These are phyloP conservation scores for Starmera amethionina DNA, from an alignment of 805 yeast species.

Conservation along the genomic window DNA sequence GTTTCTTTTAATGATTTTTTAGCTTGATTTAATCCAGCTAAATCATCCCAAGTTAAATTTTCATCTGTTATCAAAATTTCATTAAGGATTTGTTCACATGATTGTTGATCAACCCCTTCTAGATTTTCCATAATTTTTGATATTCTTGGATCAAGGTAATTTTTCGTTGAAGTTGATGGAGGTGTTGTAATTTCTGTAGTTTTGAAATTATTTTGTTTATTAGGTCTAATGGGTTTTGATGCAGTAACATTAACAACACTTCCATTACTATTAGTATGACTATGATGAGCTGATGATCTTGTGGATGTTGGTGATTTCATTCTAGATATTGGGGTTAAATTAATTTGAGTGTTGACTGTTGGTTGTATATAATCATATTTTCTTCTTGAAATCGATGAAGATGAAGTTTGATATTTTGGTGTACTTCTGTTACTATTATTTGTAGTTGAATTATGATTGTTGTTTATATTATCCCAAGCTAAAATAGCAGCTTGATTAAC, in stretches of 20 bases:
- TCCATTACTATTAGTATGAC: too few relatives aligned
- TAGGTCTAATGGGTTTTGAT: too few relatives aligned
- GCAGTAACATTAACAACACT: too few relatives aligned
- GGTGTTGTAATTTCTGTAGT: too few relatives aligned
- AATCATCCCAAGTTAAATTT: constrained; percentile 92
- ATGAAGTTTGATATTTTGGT: constrained; percentile 4
- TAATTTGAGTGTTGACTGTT: constrained; percentile 17
- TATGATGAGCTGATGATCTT: background rate
- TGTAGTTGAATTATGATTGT: background rate
- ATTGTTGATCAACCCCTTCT: constrained; percentile 64
- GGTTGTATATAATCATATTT: constrained; percentile 18
- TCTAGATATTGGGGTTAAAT: constrained; percentile 9
- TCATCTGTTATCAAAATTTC: constrained; percentile 91
- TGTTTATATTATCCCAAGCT: constrained; percentile 17
- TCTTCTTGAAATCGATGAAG: constrained; percentile 5
- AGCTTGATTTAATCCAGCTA: constrained; percentile 86
- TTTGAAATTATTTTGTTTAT: too few relatives aligned
- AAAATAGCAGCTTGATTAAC: constrained; percentile 16
- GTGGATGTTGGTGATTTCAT: background rate
- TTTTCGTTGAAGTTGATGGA: background rate
- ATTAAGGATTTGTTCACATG: constrained; percentile 78
- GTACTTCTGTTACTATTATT: background rate
- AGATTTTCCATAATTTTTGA: constrained; percentile 22
- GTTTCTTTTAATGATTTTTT: constrained; percentile 87
- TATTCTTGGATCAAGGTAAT: constrained; percentile 13